A percentile compares a stretch with the other conserved stretches of the same genome.
Evolutionary conservation across 371 early-diverging fungal species (phyloP).

Genomic region (Nematocida ausubeli): DNA sequence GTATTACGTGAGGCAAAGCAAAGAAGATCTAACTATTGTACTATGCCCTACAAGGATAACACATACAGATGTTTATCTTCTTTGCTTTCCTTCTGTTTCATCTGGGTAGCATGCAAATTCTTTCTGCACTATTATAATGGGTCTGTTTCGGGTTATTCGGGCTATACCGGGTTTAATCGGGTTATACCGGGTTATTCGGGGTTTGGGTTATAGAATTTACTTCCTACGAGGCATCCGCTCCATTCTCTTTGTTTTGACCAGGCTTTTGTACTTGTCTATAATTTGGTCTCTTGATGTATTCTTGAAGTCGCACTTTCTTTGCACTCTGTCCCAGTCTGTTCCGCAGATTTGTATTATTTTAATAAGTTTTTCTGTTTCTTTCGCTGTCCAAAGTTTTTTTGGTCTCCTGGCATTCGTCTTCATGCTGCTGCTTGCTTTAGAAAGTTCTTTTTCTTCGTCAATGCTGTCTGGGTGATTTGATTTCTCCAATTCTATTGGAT

Average conservation of each 20-base stretch:
- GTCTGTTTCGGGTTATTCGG: too few species aligned
- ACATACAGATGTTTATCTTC: too few species aligned
- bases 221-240: too few species aligned
- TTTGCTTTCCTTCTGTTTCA: too few species aligned
- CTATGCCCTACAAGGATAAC: too few species aligned
- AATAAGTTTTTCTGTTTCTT: slow-evolving; percentile 28
- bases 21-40: too few species aligned
- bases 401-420: neutral
- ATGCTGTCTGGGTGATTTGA: neutral
- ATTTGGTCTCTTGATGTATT: slow-evolving; percentile 28
- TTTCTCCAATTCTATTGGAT: neutral
- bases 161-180: too few species aligned
- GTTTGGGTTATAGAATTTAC: too few species aligned
- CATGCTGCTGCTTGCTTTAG: neutral
- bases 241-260: slow-evolving; percentile 23
- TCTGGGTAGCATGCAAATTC: too few species aligned
- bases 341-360: neutral
- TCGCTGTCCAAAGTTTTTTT: slow-evolving; percentile 7
- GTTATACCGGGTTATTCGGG: too few species aligned
- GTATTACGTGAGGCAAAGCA: too few species aligned
- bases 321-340: slow-evolving; percentile 14
- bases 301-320: neutral
- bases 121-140: too few species aligned
- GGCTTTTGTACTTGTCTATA: slow-evolving; percentile 35
- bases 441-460: neutral